Conservation (phyloP, 345 rosid genomes). For the Hibiscus tridactylites region DNA sequence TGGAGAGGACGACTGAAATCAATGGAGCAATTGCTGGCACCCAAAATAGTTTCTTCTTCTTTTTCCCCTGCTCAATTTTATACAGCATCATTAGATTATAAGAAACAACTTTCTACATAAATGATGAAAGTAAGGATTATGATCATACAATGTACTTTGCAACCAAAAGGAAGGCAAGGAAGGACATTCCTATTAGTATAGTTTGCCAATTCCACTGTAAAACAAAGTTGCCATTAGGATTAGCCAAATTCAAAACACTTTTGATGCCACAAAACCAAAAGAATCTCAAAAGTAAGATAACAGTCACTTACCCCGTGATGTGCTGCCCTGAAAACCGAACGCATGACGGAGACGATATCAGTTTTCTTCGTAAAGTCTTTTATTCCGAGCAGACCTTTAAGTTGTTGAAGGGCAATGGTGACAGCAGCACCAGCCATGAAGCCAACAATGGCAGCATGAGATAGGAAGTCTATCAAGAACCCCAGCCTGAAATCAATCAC, state of each 20-base stretch:
- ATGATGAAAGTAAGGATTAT: neutral
- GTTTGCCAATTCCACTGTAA: constrained; percentile 99
- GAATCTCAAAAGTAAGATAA: neutral
- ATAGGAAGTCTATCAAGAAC: constrained; percentile 84
- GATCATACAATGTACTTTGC: constrained; percentile 63
- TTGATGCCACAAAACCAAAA: neutral
- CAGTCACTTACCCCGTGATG: constrained; percentile 24
- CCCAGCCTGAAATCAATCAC: constrained; percentile 47
- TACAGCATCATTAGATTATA: constrained; percentile 4
- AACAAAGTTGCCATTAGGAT: neutral
- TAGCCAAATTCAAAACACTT: constrained; percentile 4
- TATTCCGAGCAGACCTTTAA: constrained; percentile 83
- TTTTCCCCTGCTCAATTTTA: constrained; percentile 55
- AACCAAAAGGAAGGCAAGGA: constrained; percentile 60
- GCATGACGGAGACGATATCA: constrained; percentile 37
- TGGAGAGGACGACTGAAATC: constrained; percentile 64
- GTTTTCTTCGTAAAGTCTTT: constrained; percentile 55
- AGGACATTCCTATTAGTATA: constrained; percentile 60
- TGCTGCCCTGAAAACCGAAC: constrained; percentile 21
- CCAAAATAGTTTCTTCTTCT: constrained; percentile 77
- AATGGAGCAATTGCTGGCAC: constrained; percentile 80
- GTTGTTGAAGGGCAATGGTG: constrained; percentile 88
- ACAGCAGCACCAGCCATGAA: constrained; percentile 97
- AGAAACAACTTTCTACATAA: neutral
- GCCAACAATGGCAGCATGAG: constrained; percentile 91